phyloP scores from a whole-genome alignment of 139 green algal species.

The Tetraselmis chui region DNA sequence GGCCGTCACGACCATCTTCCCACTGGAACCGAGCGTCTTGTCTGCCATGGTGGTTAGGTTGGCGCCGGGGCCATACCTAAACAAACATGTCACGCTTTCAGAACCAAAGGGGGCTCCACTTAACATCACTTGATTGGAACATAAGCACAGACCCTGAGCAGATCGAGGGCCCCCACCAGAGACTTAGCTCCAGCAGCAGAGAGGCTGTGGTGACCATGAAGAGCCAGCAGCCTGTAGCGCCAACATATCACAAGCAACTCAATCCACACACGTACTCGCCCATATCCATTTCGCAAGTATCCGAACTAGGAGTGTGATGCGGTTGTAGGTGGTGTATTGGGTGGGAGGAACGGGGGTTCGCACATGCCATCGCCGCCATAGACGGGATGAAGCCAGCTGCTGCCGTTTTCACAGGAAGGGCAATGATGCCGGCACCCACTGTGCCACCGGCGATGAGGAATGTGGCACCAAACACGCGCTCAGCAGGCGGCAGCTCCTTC shows the following conservation, averaged over 20 bases:
- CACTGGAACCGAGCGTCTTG: conserved; percentile 5
- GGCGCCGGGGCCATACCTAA: not conserved
- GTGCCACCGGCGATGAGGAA: conserved; percentile 13
- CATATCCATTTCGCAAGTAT: too few species aligned
- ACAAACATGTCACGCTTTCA: too few species aligned
- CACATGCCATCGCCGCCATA: not conserved
- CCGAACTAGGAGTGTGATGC: too few species aligned
- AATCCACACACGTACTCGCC: too few species aligned
- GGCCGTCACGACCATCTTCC: not conserved
- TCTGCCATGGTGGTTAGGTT: conserved; percentile 13
- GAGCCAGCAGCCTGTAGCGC: conserved; percentile 1
- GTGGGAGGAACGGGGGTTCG: not conserved
- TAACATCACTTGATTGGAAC: too few species aligned
- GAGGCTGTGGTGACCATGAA: conserved; percentile 16
- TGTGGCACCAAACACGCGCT: conserved; percentile 6
- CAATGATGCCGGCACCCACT: conserved; percentile 18
- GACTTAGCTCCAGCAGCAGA: conserved; percentile 11
- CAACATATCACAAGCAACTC: too few species aligned
- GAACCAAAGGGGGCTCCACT: too few species aligned
- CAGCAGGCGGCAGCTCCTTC: not conserved
- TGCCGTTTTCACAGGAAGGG: conserved; percentile 14
- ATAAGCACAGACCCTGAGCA: too few species aligned
- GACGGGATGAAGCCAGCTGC: conserved; percentile 12
- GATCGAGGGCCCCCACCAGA: conserved; percentile 17
- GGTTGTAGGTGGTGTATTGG: not conserved